Conservation (phyloP, 1,284 basidiomycete genomes). For the Cryptococcus hybrid region DNA sequence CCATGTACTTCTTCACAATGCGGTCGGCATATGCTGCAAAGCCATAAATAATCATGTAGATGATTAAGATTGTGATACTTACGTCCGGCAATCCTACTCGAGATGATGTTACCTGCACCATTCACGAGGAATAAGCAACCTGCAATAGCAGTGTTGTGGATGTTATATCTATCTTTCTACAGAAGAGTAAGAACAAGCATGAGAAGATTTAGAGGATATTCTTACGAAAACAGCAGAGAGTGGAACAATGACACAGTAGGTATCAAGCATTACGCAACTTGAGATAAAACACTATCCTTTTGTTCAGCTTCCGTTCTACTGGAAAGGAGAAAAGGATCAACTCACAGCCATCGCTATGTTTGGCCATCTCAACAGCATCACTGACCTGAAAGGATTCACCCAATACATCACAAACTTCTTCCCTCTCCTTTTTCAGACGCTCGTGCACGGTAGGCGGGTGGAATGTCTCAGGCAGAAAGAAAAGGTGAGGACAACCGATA, state of each 20-base stretch:
- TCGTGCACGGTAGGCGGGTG: constrained; percentile 54
- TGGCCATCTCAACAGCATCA: constrained; percentile 60
- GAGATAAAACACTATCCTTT: constrained; percentile 25
- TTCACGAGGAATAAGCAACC: constrained; percentile 62
- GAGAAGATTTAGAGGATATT: neutral
- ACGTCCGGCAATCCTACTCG: constrained; percentile 57
- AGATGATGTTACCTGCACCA: constrained; percentile 63
- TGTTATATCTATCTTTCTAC: constrained; percentile 60
- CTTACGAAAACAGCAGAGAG: constrained; percentile 22
- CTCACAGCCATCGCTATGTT: constrained; percentile 60
- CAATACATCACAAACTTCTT: constrained; percentile 53
- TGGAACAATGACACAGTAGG: constrained; percentile 27
- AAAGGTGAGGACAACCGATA: constrained; percentile 55
- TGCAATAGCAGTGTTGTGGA: constrained; percentile 60
- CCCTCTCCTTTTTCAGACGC: constrained; percentile 24
- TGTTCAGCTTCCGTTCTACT: neutral
- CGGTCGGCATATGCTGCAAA: constrained; percentile 55
- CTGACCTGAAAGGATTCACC: constrained; percentile 61
- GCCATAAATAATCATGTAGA: neutral
- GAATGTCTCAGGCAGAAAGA: constrained; percentile 69
- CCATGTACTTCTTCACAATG: constrained; percentile 54
- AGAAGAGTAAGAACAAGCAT: neutral
- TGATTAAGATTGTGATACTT: constrained; percentile 14
- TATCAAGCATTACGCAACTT: constrained; percentile 33
- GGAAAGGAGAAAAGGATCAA: constrained; percentile 8